Base-by-base conservation (phyloP, 495 filamentous ascomycete species). In the Glarea lozoyensis region DNA sequence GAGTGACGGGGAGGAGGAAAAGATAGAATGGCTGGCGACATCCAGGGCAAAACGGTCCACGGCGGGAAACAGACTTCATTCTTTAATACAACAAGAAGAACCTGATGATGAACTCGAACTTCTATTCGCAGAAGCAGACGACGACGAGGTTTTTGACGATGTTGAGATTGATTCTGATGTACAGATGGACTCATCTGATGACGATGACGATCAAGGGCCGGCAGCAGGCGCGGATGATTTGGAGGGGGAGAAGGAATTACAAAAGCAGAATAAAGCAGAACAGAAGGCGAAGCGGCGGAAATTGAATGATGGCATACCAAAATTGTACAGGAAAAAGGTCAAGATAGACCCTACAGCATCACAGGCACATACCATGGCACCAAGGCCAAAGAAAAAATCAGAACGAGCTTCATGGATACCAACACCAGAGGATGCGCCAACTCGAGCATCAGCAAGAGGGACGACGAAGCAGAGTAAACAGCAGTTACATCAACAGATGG, bases 371-470 rank as follows among this genome's bases (percentile, higher is more conserved):
- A 29, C 25, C 25, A 56, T 23, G 56, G 63, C 25, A 64, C 78
- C 82, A 15, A 75, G 84, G 44, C 82, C 81, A 2, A 89, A 86
- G 68, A 98, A 95, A 69, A 96, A 94, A 63, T 88, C 85, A 2
- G 92, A 96, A 63, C 78, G 88, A 31, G 70, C 80, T 29, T 94
- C 87, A 45, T 95, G 88, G 87, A 70, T 96, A 21, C 88, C 85
- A 5, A 79, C 82, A 1, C 59, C 69, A 7, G 83, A 84, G 43
- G 88, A 94, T 54, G 76, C 80, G 46, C 87, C 88, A 2, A 82
- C 75, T 21, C 79, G 92, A 48, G 78, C 84, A 18, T 96, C 90
- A 0, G 82, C 82, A 13, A 84, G 92, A 48, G 75, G 75, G 43
- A 81, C 88, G 41, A 93, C 92, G 3, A 80, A 85, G 61, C 72